Evolutionary conservation across 495 filamentous ascomycete genomes (phyloP).

Genomic region (Talaromyces trachyspermus): DNA sequence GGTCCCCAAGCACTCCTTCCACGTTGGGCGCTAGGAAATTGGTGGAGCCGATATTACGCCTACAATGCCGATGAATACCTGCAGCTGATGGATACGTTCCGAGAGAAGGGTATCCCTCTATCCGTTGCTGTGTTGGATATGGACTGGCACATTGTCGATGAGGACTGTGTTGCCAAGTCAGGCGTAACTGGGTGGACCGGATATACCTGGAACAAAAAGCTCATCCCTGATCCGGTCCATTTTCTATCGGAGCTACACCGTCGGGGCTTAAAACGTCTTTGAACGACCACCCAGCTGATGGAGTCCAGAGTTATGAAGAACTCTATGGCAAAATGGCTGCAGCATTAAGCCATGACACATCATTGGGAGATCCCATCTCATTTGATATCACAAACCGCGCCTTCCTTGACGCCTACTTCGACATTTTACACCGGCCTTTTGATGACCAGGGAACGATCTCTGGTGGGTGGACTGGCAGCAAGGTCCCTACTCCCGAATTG

Average conservation of each 20-base stretch:
- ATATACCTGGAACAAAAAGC: slow-evolving; percentile 50
- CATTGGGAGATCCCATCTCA: slow-evolving; percentile 34
- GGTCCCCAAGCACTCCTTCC: slow-evolving; percentile 49
- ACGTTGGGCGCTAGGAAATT: slow-evolving; percentile 52
- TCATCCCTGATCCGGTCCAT: slow-evolving; percentile 44
- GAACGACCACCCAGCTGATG: slow-evolving; percentile 52
- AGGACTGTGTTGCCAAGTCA: slow-evolving; percentile 25
- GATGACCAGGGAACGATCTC: slow-evolving; percentile 46
- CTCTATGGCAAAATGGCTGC: slow-evolving; percentile 44
- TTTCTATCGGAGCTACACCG: slow-evolving; percentile 39
- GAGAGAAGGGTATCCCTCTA: slow-evolving; percentile 39
- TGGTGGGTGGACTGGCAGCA: slow-evolving; percentile 65
- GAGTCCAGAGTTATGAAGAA: slow-evolving; percentile 45
- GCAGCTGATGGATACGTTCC: slow-evolving; percentile 43
- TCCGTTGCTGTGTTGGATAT: slow-evolving; percentile 52
- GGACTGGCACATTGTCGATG: slow-evolving; percentile 52
- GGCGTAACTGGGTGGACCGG: slow-evolving; percentile 48
- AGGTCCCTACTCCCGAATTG: slow-evolving; percentile 40
- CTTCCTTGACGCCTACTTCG: slow-evolving; percentile 52
- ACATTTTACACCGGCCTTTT: slow-evolving; percentile 42
- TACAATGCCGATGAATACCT: slow-evolving; percentile 46
- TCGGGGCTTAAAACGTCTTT: slow-evolving; percentile 34
- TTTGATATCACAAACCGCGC: slow-evolving; percentile 46
- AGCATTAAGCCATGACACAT: slow-evolving; percentile 36
- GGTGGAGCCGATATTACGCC: slow-evolving; percentile 54